phyloP scores from a whole-genome alignment of 2,329 filamentous ascomycete species.

The Colletotrichum lupini region DNA sequence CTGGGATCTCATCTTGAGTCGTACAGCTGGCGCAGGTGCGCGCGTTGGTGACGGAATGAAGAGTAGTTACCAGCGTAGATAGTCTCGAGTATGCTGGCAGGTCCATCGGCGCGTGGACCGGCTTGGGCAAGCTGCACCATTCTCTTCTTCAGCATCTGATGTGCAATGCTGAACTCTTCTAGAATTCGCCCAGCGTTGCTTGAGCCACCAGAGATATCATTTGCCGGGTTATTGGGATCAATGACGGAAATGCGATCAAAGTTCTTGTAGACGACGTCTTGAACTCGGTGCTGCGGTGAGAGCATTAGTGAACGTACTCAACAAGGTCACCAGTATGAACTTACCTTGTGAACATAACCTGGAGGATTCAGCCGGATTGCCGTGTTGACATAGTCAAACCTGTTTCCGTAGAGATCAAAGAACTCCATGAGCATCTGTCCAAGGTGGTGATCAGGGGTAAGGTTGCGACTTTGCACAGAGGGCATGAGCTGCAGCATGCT shows the following conservation, averaged over 20 bases:
- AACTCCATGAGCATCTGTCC: conserved; percentile 89
- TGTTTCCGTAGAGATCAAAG: conserved; percentile 87
- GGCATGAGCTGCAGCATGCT: conserved; percentile 88
- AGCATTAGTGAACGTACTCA: neutral
- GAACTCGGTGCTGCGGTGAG: neutral
- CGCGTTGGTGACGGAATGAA: conserved; percentile 76
- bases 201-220: conserved; percentile 93
- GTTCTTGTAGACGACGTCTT: conserved; percentile 65
- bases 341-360: conserved; percentile 80
- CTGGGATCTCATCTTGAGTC: conserved; percentile 38
- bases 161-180: conserved; percentile 75
- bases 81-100: conserved; percentile 73
- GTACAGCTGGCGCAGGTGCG: conserved; percentile 67
- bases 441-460: conserved; percentile 73
- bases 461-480: conserved; percentile 69
- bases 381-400: conserved; percentile 75
- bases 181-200: conserved; percentile 75
- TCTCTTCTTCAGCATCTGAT: conserved; percentile 64
- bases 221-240: conserved; percentile 85
- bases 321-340: conserved; percentile 37
- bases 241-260: conserved; percentile 83
- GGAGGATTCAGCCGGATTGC: conserved; percentile 84
- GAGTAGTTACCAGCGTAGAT: conserved; percentile 84
- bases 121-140: conserved; percentile 63
- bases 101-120: conserved; percentile 39